Evolutionary conservation across 345 rosid species (phyloP).

Genomic region (Carallia brachiata): DNA sequence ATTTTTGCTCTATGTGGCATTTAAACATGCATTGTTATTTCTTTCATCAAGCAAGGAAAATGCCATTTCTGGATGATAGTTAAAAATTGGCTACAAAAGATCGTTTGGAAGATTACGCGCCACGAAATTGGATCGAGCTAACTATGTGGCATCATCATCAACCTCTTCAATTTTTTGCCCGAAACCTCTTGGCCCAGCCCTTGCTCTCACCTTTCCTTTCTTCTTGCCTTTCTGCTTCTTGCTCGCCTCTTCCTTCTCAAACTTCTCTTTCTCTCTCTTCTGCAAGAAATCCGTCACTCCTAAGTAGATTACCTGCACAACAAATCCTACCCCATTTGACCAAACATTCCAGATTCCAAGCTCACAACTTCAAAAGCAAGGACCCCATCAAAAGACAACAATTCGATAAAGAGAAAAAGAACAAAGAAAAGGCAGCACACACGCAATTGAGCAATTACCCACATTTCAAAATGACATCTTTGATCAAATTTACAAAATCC

Average conservation of each 20-base stretch:
- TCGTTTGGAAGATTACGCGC: background rate
- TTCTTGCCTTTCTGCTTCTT: constrained; percentile 53
- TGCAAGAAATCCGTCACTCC: constrained; percentile 67
- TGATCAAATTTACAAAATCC: background rate
- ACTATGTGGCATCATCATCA: constrained; percentile 4
- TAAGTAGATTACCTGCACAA: constrained; percentile 63
- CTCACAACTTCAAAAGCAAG: constrained; percentile 9
- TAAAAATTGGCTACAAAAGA: too few species aligned
- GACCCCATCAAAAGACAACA: too few species aligned
- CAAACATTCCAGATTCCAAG: constrained; percentile 20
- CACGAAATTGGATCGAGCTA: background rate
- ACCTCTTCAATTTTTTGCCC: constrained; percentile 54
- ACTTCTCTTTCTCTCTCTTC: constrained; percentile 73
- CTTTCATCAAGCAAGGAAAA: too few species aligned
- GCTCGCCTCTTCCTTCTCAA: constrained; percentile 66
- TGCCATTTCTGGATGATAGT: too few species aligned
- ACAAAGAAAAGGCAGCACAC: too few species aligned
- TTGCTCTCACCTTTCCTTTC: constrained; percentile 45
- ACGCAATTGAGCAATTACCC: too few species aligned
- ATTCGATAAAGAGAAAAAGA: too few species aligned
- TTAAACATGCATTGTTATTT: too few species aligned
- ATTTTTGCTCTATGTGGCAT: too few species aligned
- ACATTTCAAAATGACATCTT: background rate
- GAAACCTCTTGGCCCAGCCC: constrained; percentile 64
- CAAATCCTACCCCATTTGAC: constrained; percentile 6